A percentile compares a stretch with the other conserved stretches of the same genome.
Evolutionary conservation across 805 yeast genomes (phyloP).

Genomic region (Wickerhamomyces bisporus): DNA sequence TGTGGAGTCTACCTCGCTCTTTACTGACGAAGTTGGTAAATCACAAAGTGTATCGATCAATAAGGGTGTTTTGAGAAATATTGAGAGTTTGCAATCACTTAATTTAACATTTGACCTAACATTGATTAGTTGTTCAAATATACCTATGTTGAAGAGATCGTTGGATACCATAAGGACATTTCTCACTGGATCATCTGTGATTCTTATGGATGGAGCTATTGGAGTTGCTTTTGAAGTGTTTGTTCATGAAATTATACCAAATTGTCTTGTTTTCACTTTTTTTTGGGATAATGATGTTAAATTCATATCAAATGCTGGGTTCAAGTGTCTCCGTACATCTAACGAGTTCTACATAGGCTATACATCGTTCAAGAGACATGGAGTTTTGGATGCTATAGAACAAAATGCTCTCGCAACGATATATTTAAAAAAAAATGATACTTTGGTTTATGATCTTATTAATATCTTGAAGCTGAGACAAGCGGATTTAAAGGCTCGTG

Average conservation of each 20-base stretch:
- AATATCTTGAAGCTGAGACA: background rate
- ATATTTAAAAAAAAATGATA: background rate
- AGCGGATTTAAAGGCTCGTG: background rate
- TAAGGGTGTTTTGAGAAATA: background rate
- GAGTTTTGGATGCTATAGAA: background rate
- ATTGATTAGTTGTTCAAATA: constrained; percentile 9
- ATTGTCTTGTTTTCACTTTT: constrained; percentile 3
- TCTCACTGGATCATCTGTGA: constrained; percentile 1
- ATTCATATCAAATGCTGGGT: background rate
- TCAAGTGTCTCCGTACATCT: background rate
- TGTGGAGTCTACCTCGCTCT: background rate
- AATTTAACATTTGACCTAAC: constrained; percentile 2
- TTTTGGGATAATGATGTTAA: constrained; percentile 5
- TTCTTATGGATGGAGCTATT: constrained; percentile 12
- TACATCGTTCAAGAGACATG: background rate
- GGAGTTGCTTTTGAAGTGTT: constrained; percentile 11
- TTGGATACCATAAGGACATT: background rate
- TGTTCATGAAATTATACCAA: constrained; percentile 6
- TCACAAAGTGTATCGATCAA: background rate
- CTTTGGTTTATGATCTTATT: background rate
- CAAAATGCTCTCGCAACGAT: background rate
- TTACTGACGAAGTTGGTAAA: background rate
- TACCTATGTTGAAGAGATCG: constrained; percentile 4
- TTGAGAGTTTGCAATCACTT: background rate
- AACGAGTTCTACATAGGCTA: background rate